Percentiles rank a stretch among this genome's conserved stretches.
phyloP scores from a whole-genome alignment of 2,329 filamentous ascomycete species.

The Ascochyta lentis region DNA sequence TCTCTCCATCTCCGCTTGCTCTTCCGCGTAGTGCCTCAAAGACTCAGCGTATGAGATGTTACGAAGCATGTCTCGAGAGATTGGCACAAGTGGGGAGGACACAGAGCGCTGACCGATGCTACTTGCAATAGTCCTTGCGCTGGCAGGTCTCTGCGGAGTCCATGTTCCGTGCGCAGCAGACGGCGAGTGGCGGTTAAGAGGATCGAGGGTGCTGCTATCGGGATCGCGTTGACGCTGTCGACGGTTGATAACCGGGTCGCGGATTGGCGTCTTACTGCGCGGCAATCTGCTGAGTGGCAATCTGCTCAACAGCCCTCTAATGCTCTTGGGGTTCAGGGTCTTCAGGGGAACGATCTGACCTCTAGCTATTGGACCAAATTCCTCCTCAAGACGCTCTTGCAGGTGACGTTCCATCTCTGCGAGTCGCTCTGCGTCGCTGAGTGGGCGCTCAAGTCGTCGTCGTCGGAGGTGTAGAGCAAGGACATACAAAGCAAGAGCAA shows the following conservation, averaged over 20 bases:
- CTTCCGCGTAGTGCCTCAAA: not conserved
- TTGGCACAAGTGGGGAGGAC: not conserved
- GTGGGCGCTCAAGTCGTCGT: not conserved
- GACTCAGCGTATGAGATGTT: not conserved
- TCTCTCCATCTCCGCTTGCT: not conserved
- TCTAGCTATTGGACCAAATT: not conserved
- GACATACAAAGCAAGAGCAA: not conserved
- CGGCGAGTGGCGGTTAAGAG: not conserved
- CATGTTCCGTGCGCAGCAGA: not conserved
- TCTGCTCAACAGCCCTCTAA: not conserved
- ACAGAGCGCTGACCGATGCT: not conserved
- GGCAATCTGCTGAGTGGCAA: not conserved
- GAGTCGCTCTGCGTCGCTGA: not conserved
- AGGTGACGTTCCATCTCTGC: not conserved
- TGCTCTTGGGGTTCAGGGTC: not conserved
- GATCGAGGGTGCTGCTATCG: not conserved
- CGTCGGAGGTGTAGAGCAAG: not conserved
- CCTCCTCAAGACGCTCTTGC: not conserved
- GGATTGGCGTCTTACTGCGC: not conserved
- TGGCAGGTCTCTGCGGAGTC: slow-evolving; percentile 1
- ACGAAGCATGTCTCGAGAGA: not conserved
- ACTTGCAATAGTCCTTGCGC: not conserved
- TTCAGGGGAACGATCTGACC: not conserved
- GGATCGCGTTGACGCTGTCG: not conserved
- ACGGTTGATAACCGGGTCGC: not conserved